phyloP scores from a whole-genome alignment of 805 yeast species.

The Schwanniomyces occidentalis region DNA sequence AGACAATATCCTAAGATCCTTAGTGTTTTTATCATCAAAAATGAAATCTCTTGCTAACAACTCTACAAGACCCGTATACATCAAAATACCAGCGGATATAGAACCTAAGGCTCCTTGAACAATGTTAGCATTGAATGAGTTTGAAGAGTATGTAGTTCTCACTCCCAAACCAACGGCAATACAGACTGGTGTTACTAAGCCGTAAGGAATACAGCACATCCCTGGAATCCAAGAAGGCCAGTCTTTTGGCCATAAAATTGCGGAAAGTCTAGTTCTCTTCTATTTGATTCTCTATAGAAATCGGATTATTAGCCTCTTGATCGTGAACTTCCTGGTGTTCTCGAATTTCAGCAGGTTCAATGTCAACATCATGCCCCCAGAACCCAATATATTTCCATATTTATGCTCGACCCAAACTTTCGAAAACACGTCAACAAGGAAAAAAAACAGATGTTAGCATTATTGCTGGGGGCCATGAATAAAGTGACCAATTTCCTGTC shows the following conservation, averaged over 20 bases:
- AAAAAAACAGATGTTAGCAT: constrained; percentile 46
- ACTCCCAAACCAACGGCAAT: constrained; percentile 80
- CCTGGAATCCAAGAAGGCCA: constrained; percentile 52
- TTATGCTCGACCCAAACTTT: constrained; percentile 41
- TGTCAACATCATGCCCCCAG: constrained; percentile 23
- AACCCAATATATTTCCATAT: too few relatives aligned
- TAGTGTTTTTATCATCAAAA: constrained; percentile 58
- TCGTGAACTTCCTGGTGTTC: neutral
- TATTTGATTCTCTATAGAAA: too few relatives aligned
- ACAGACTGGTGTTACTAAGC: constrained; percentile 70
- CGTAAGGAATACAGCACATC: constrained; percentile 48
- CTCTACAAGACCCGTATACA: constrained; percentile 78
- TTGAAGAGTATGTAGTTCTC: constrained; percentile 59
- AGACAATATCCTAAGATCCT: constrained; percentile 51
- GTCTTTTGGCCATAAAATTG: constrained; percentile 25
- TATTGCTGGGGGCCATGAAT: constrained; percentile 60
- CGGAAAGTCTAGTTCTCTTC: constrained; percentile 30
- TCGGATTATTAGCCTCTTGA: neutral
- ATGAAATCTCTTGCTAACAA: constrained; percentile 77
- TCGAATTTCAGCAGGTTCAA: constrained; percentile 15
- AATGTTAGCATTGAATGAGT: constrained; percentile 56
- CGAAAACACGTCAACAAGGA: constrained; percentile 50
- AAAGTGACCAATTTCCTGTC: constrained; percentile 48
- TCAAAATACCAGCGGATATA: constrained; percentile 72
- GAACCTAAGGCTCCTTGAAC: constrained; percentile 75